Evolutionary conservation across 352 stramenopile species (phyloP).

Genomic region (Aphanomyces invadans): DNA sequence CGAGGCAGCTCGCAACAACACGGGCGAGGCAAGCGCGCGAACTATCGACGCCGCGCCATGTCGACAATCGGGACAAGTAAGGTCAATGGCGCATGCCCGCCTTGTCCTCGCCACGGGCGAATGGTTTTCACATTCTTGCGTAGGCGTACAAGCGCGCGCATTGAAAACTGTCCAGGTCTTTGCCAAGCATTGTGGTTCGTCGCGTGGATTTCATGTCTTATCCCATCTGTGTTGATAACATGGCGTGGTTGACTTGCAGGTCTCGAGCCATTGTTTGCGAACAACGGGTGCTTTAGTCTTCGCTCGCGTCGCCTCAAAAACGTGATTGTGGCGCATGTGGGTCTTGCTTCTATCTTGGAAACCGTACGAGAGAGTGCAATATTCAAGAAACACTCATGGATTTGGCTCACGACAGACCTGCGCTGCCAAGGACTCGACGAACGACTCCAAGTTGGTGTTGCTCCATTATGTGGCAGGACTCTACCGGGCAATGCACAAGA

Average conservation of each 20-base stretch:
- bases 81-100: too few species aligned
- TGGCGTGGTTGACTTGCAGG: background rate
- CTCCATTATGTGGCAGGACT: slow-evolving; percentile 3
- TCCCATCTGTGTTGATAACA: background rate
- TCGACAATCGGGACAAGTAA: background rate
- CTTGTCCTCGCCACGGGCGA: too few species aligned
- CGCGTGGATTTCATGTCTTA: background rate
- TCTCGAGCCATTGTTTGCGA: slow-evolving; percentile 3
- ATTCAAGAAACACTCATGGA: background rate
- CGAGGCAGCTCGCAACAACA: background rate
- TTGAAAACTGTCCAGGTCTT: background rate
- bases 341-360: background rate
- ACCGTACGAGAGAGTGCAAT: background rate
- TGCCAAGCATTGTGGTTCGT: slow-evolving; percentile 9
- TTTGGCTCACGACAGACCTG: background rate
- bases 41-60: too few species aligned
- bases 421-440: background rate
- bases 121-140: too few species aligned
- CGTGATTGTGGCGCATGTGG: background rate
- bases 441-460: slow-evolving; percentile 2
- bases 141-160: background rate
- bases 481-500: slow-evolving; percentile 5
- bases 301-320: slow-evolving; percentile 14
- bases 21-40: background rate
- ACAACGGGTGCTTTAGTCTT: background rate